Percentiles rank a stretch among this genome's conserved stretches.
phyloP scores from a whole-genome alignment of 345 rosid genomes.

The Geranium rotundifolium region DNA sequence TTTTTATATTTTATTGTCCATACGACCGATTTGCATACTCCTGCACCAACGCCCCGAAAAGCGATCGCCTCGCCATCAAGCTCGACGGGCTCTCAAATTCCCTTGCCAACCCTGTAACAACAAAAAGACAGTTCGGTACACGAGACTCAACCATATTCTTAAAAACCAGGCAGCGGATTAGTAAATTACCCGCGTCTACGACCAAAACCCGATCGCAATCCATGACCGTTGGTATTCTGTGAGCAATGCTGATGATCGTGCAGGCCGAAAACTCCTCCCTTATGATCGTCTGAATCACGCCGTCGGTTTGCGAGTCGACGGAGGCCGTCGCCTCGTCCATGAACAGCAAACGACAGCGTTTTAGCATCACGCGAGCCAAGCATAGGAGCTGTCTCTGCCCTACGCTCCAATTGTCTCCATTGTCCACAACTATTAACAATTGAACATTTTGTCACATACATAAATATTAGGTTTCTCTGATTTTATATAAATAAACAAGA shows the following conservation, averaged over 20 bases:
- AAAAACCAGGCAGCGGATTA: too few species aligned
- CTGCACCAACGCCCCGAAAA: conserved; percentile 77
- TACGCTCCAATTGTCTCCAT: conserved; percentile 95
- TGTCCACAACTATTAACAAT: conserved; percentile 53
- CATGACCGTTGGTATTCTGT: conserved; percentile 95
- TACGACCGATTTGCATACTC: conserved; percentile 83
- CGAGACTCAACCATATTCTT: not conserved
- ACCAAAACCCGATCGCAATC: conserved; percentile 87
- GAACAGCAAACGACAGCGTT: conserved; percentile 65
- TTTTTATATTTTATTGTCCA: conserved; percentile 34
- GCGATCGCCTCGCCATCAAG: conserved; percentile 55
- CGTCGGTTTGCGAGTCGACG: conserved; percentile 85
- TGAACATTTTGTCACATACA: not conserved
- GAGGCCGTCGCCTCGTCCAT: conserved; percentile 98
- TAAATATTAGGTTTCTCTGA: too few species aligned
- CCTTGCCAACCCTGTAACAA: conserved; percentile 47
- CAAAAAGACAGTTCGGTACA: not conserved
- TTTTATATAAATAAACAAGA: too few species aligned
- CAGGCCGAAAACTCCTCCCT: conserved; percentile 75
- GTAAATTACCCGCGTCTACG: conserved; percentile 50
- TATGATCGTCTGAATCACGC: conserved; percentile 76
- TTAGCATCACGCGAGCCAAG: conserved; percentile 82
- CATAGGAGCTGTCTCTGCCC: conserved; percentile 96
- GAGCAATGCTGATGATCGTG: conserved; percentile 91
- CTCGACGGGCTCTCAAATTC: conserved; percentile 72